These are phyloP conservation scores for Kwoniella bestiolae DNA, from an alignment of 768 basidiomycete genomes.

Conservation along the genomic window DNA sequence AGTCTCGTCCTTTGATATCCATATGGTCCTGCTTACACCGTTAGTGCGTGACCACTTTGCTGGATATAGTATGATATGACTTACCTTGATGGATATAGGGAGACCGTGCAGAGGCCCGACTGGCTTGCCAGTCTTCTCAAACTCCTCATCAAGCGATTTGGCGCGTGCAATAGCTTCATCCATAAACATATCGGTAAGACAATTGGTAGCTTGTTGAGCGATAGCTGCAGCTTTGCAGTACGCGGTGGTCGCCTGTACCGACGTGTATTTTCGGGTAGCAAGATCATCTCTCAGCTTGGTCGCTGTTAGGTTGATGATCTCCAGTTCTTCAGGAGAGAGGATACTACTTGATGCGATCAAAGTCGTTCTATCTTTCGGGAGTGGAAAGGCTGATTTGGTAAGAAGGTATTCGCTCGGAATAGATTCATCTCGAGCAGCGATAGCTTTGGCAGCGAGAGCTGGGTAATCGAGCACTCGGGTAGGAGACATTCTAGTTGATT, in stretches of 20 bases:
- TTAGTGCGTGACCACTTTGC: constrained; percentile 27
- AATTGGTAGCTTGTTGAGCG: constrained; percentile 51
- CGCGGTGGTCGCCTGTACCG: constrained; percentile 33
- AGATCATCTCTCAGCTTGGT: constrained; percentile 27
- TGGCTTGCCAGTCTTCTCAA: constrained; percentile 24
- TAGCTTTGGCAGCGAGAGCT: background rate
- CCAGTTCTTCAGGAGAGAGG: constrained; percentile 16
- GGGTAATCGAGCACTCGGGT: background rate
- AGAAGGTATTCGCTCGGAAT: constrained; percentile 25
- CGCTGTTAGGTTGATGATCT: constrained; percentile 30
- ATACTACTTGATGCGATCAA: constrained; percentile 2
- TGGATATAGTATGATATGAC: constrained; percentile 32
- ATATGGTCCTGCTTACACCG: constrained; percentile 57
- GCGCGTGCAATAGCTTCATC: constrained; percentile 37
- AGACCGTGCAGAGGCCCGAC: constrained; percentile 48
- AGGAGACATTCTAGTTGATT: background rate
- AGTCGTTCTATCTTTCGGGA: constrained; percentile 7
- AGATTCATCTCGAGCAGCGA: constrained; percentile 4
- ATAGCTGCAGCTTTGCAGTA: constrained; percentile 37
- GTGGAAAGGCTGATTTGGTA: background rate
- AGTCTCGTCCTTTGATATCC: constrained; percentile 26
- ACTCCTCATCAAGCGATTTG: constrained; percentile 29
- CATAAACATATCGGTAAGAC: constrained; percentile 40
- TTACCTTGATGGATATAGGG: constrained; percentile 41
- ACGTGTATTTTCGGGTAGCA: constrained; percentile 23